These are phyloP conservation scores for Salix viminalis DNA, from an alignment of 345 rosid species.

Conservation along the genomic window DNA sequence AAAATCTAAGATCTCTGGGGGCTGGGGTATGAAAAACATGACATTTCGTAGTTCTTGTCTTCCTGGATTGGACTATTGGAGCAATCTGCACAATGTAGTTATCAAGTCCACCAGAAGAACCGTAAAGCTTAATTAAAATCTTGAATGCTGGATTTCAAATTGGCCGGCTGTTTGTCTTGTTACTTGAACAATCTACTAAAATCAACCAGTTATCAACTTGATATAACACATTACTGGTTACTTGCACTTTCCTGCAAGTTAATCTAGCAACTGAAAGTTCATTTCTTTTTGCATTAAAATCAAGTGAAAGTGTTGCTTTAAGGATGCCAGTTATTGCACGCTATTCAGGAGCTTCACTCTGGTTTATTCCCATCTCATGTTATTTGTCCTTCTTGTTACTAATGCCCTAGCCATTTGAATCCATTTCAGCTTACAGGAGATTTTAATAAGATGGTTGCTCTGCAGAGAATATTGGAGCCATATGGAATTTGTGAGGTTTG, in stretches of 20 bases:
- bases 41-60: neutral
- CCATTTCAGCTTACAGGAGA: slow-evolving; percentile 57
- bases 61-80: neutral
- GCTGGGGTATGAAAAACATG: neutral
- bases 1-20: neutral
- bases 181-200: neutral
- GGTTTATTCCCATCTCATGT: neutral
- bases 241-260: neutral
- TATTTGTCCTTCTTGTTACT: neutral
- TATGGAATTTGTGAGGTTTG: slow-evolving; percentile 71
- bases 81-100: neutral
- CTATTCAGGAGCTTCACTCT: neutral
- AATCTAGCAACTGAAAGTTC: neutral
- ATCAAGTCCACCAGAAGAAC: neutral
- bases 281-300: neutral
- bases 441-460: slow-evolving; percentile 57
- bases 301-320: neutral
- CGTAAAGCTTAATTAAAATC: neutral
- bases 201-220: neutral
- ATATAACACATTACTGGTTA: neutral
- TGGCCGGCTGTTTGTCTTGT: neutral
- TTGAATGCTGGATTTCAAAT: neutral
- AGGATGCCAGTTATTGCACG: neutral
- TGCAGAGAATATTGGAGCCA: slow-evolving; percentile 52
- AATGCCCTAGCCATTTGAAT: neutral